A percentile compares a stretch with the other conserved stretches of the same genome.
Evolutionary conservation across 371 early-diverging fungal species (phyloP).

Genomic region (Blastocladiella emersonii): DNA sequence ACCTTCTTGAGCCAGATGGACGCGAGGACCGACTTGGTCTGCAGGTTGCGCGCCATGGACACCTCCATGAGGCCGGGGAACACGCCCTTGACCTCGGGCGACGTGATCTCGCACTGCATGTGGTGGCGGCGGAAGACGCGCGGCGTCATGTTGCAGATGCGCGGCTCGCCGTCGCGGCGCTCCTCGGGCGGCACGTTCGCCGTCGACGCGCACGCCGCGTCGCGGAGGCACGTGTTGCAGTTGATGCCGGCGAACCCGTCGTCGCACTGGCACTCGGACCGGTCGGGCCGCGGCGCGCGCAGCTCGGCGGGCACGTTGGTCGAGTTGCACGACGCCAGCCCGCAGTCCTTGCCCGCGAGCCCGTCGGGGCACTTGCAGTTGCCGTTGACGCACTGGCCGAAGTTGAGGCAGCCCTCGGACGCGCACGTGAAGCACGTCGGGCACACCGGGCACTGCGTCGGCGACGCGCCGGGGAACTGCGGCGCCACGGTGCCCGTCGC

Average conservation of each 20-base stretch:
- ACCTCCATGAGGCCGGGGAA: not conserved
- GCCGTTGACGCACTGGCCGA: not conserved
- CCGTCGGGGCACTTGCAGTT: not conserved
- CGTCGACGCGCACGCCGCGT: not conserved
- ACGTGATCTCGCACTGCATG: not conserved
- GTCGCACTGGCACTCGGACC: conserved; percentile 3
- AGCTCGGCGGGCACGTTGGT: not conserved
- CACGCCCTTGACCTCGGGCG: not conserved
- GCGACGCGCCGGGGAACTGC: too few relatives aligned
- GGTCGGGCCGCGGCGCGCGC: not conserved
- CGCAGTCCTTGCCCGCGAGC: not conserved
- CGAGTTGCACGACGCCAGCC: conserved; percentile 2
- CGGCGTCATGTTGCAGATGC: conserved; percentile 1
- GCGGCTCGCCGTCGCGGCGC: not conserved
- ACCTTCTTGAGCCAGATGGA: conserved; percentile 2
- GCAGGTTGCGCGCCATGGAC: not conserved
- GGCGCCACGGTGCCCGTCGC: too few relatives aligned
- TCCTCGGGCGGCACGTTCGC: not conserved
- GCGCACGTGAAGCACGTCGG: not conserved
- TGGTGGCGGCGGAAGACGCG: not conserved
- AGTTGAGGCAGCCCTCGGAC: not conserved
- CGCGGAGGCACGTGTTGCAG: conserved; percentile 2
- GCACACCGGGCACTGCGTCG: not conserved
- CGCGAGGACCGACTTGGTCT: not conserved
- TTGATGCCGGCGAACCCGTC: conserved; percentile 1